Percentiles rank a stretch among this genome's conserved stretches.
Evolutionary conservation across 495 filamentous ascomycete species (phyloP).

Genomic region (Penicillium mononematosum): DNA sequence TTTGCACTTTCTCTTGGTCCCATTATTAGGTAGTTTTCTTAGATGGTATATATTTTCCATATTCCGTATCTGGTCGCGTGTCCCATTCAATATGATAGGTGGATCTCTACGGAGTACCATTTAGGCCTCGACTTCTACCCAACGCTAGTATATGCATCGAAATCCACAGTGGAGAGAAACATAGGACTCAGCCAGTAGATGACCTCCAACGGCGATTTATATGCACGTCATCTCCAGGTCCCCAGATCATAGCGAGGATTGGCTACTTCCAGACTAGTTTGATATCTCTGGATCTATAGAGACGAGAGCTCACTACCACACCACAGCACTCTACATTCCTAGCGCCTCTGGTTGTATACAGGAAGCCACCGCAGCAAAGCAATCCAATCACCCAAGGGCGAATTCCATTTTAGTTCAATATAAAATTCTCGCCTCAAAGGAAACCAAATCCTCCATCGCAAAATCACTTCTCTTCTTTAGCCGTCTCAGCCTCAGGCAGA

Average conservation of each 20-base stretch:
- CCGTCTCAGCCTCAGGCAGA: constrained; percentile 41
- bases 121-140: neutral
- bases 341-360: neutral
- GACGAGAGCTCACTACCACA: neutral
- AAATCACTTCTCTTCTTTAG: constrained; percentile 18
- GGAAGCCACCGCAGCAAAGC: neutral
- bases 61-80: neutral
- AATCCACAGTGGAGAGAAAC: constrained; percentile 2
- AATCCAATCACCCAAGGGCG: constrained; percentile 5
- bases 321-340: neutral
- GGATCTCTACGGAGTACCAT: neutral
- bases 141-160: neutral
- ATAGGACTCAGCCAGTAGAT: neutral
- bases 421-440: neutral
- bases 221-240: constrained; percentile 4
- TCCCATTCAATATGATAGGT: neutral
- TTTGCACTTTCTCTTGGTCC: constrained; percentile 11
- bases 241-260: neutral
- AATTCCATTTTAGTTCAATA: constrained; percentile 1
- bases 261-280: constrained; percentile 1
- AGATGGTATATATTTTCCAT: constrained; percentile 20
- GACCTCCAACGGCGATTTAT: neutral
- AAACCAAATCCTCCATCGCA: neutral
- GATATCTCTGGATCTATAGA: neutral
- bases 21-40: constrained; percentile 17